Conservation (phyloP, 441 rosid species). For the Erysimum pusillum region DNA sequence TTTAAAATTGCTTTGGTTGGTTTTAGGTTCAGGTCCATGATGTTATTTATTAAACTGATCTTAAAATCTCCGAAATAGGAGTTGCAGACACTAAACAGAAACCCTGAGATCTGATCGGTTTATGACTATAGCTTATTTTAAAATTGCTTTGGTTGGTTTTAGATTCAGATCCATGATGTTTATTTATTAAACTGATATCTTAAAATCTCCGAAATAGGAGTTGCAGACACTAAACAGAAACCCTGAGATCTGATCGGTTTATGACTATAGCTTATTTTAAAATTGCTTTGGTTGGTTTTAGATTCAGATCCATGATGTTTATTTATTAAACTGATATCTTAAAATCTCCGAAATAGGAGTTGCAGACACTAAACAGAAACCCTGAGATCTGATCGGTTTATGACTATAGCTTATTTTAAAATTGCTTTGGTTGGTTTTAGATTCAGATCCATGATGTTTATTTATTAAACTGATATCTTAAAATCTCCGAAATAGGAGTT, state of each 20-base stretch:
- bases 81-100: constrained; percentile 51
- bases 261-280: not conserved
- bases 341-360: no score
- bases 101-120: no score
- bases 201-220: constrained; percentile 44
- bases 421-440: no score
- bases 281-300: no score
- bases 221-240: constrained; percentile 46
- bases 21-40: constrained; percentile 49
- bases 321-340: no score
- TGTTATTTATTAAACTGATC: constrained; percentile 54
- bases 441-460: no score
- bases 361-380: no score
- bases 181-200: constrained; percentile 55
- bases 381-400: no score
- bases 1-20: not conserved
- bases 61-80: constrained; percentile 46
- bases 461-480: no score
- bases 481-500: no score
- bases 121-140: no score
- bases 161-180: constrained; percentile 54
- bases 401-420: not conserved
- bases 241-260: constrained; percentile 45
- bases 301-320: no score
- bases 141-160: not conserved